These are phyloP conservation scores for Albugo candida DNA, from an alignment of 352 stramenopile species.

Conservation along the genomic window DNA sequence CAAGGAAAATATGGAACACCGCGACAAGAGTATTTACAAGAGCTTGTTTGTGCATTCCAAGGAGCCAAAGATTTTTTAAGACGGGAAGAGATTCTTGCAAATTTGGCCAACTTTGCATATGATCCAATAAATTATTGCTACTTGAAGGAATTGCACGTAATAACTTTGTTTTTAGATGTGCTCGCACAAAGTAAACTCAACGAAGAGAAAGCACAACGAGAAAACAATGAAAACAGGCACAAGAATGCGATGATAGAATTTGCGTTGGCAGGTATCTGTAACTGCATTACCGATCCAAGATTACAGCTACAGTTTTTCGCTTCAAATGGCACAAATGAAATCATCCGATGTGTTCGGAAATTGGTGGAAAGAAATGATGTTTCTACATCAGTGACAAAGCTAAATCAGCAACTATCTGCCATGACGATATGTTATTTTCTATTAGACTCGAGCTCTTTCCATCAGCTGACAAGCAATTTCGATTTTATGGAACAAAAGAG, in stretches of 20 bases:
- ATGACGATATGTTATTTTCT: constrained; percentile 46
- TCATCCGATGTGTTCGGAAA: too few species aligned
- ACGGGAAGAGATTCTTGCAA: constrained; percentile 54
- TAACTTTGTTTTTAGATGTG: constrained; percentile 66
- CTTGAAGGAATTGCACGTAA: constrained; percentile 28
- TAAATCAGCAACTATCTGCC: constrained; percentile 15
- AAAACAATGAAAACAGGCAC: neutral
- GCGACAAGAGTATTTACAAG: constrained; percentile 55
- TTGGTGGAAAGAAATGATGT: too few species aligned
- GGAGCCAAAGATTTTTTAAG: constrained; percentile 30
- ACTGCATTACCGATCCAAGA: constrained; percentile 37
- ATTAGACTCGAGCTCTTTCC: constrained; percentile 32
- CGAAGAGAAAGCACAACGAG: neutral
- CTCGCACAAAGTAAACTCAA: constrained; percentile 20
- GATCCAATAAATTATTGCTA: constrained; percentile 66
- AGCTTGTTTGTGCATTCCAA: constrained; percentile 58
- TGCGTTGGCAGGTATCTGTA: constrained; percentile 51
- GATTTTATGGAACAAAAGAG: too few species aligned
- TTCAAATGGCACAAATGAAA: too few species aligned
- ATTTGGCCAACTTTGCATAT: constrained; percentile 73
- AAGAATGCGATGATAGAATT: constrained; percentile 36
- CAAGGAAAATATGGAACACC: constrained; percentile 45
- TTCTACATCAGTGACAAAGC: neutral
- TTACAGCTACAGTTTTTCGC: constrained; percentile 28
- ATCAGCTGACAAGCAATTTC: too few species aligned